Base-by-base conservation (phyloP, 768 basidiomycete genomes). In the Amanita jacksonii region DNA sequence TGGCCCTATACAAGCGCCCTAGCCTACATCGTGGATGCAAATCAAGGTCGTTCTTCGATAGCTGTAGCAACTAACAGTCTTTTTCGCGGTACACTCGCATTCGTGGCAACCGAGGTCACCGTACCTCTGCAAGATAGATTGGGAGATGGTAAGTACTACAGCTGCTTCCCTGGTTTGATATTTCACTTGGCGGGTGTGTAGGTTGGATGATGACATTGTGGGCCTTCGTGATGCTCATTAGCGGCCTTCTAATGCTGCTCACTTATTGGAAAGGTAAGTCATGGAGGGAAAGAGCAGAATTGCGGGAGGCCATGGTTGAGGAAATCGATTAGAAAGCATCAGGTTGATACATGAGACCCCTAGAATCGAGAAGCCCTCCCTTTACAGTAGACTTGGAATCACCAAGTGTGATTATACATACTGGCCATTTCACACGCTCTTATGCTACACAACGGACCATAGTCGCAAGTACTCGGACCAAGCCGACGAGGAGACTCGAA, bases 11-110 rank as follows among this genome's bases (percentile, higher is more conserved):
- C 77, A 12, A 77, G 77, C 38, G 81, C 84, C 0, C 62, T 93
- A 23, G 83, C 90, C 0, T 93, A 91, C 53, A 69, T 92, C 25
- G 87, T 92, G 12, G 90, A 96, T 52, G 77, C 87, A 4, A 96
- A 93, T 57, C 67, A 70, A 5, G 91, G 90, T 8, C 74, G 85
- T 22, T 85, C 85, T 2, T 77, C 82, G 3, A 76, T 76, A 2
- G 87, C 85, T 1, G 74, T 79, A 5, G 87, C 89, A 0, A 64
- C 72, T 22, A 93, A 93, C 58, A 85, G 82, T 45, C 73, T 73
- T 23, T 84, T 84, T 59, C 74, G 90, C 38, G 87, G 90, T 0
- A 35, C 71, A 3, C 62, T 72, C 12, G 88, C 81, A 2, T 84
- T 84, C 56, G 55, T 84, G 12, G 75, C 77, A 1, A 76, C 76